These are phyloP conservation scores for Elsinoe batatas DNA, from an alignment of 2,329 filamentous ascomycete species.

Conservation along the genomic window DNA sequence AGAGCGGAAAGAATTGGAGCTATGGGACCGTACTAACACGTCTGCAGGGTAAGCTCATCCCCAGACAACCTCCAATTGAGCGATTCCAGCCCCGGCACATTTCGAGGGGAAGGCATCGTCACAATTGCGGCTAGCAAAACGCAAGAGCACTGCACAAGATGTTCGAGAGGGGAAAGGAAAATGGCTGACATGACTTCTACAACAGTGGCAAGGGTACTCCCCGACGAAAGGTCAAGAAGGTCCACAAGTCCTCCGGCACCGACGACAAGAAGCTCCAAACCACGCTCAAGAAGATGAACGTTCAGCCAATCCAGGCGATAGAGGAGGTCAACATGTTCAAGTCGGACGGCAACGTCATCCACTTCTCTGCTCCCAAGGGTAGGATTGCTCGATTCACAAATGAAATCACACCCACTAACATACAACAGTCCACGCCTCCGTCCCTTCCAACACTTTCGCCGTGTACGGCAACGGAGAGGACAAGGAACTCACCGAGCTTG, in stretches of 20 bases:
- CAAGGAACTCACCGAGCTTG: slow-evolving; percentile 99
- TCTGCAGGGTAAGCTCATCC: slow-evolving; percentile 25
- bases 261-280: slow-evolving; percentile 99
- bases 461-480: slow-evolving; percentile 98
- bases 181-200: slow-evolving; percentile 18
- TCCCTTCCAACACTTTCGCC: slow-evolving; percentile 97
- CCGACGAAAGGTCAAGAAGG: slow-evolving; percentile 96
- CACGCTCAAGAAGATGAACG: slow-evolving; percentile 97
- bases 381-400: slow-evolving; percentile 26
- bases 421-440: slow-evolving; percentile 77
- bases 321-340: slow-evolving; percentile 99
- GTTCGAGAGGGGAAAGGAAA: not conserved
- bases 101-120: no score
- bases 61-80: not conserved
- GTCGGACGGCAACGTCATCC: slow-evolving; percentile 98
- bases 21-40: slow-evolving; percentile 19
- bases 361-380: slow-evolving; percentile 98
- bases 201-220: slow-evolving; percentile 92
- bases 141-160: not conserved
- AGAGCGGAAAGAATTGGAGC: not conserved
- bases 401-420: not conserved
- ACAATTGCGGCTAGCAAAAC: not conserved
- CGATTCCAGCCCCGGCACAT: not conserved
- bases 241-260: slow-evolving; percentile 80
- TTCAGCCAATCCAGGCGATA: slow-evolving; percentile 97